These are phyloP conservation scores for Roridomyces roridus DNA, from an alignment of 768 basidiomycete genomes.

Conservation along the genomic window DNA sequence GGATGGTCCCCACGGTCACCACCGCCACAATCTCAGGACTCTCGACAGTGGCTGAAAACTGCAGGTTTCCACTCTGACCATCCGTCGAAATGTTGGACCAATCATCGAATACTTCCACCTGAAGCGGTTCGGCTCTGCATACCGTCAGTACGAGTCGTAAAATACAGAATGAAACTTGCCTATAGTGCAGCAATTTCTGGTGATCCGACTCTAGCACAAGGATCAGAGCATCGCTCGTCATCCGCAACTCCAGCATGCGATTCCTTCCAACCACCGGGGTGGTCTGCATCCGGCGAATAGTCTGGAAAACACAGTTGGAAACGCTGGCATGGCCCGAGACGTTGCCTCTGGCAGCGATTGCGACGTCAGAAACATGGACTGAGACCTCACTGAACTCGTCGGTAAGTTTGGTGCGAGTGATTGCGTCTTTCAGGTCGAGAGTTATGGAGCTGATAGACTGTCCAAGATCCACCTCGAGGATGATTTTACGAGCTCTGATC, in stretches of 20 bases:
- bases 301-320: conserved; percentile 78
- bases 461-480: conserved; percentile 82
- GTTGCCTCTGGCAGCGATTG: conserved; percentile 74
- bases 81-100: conserved; percentile 65
- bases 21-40: conserved; percentile 72
- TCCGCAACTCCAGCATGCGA: conserved; percentile 72
- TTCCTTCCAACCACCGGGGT: conserved; percentile 39
- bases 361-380: conserved; percentile 65
- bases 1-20: conserved; percentile 77
- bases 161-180: conserved; percentile 50
- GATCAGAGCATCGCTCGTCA: conserved; percentile 76
- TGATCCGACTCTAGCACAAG: conserved; percentile 78
- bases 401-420: conserved; percentile 71
- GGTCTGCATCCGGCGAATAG: conserved; percentile 63
- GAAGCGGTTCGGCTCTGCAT: conserved; percentile 76
- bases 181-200: conserved; percentile 74
- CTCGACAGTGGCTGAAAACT: conserved; percentile 75
- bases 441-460: conserved; percentile 80
- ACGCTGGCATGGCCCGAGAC: conserved; percentile 72
- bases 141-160: not conserved
- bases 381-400: conserved; percentile 68
- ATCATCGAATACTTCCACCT: conserved; percentile 79
- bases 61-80: conserved; percentile 57
- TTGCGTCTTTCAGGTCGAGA: conserved; percentile 66
- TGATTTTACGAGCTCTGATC: conserved; percentile 74